phyloP scores from a whole-genome alignment of 2,329 filamentous ascomycete genomes.

The Epichloe elymi region DNA sequence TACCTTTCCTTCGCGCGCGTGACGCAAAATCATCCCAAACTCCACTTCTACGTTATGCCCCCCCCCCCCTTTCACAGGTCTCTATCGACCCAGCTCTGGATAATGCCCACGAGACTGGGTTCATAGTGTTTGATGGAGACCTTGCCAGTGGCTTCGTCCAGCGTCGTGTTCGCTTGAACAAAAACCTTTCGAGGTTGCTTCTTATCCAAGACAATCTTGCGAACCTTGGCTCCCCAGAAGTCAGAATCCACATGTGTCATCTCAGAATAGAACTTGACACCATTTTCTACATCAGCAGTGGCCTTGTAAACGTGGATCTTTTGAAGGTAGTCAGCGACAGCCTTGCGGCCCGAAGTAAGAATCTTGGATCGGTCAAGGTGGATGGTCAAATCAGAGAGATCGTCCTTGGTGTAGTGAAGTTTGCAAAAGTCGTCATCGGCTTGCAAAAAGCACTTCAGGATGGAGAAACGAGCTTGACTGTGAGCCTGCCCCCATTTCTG shows the following conservation, averaged over 20 bases:
- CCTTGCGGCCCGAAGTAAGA: conserved; percentile 66
- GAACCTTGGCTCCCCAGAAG: conserved; percentile 72
- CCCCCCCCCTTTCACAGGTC: conserved; percentile 21
- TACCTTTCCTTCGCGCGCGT: too few relatives aligned
- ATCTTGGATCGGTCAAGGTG: conserved; percentile 79
- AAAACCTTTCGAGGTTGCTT: conserved; percentile 84
- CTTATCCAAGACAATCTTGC: conserved; percentile 60
- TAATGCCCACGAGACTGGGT: conserved; percentile 64
- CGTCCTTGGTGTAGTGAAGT: conserved; percentile 58
- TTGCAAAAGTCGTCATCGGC: conserved; percentile 81
- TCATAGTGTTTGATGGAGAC: conserved; percentile 80
- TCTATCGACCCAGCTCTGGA: conserved; percentile 66
- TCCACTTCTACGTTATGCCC: not conserved
- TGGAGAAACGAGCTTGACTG: conserved; percentile 83
- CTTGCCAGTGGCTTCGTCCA: conserved; percentile 54
- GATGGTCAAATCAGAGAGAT: conserved; percentile 71
- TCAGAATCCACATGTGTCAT: conserved; percentile 72
- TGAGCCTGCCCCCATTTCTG: conserved; percentile 89
- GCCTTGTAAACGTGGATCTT: conserved; percentile 89
- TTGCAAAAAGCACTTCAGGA: conserved; percentile 71
- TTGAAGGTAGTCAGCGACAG: conserved; percentile 77
- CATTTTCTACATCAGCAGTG: conserved; percentile 69
- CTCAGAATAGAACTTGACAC: conserved; percentile 66
- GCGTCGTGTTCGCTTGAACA: conserved; percentile 79
- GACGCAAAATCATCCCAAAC: not conserved